phyloP scores from a whole-genome alignment of 2,329 filamentous ascomycete species.

The Penicillium sp. region DNA sequence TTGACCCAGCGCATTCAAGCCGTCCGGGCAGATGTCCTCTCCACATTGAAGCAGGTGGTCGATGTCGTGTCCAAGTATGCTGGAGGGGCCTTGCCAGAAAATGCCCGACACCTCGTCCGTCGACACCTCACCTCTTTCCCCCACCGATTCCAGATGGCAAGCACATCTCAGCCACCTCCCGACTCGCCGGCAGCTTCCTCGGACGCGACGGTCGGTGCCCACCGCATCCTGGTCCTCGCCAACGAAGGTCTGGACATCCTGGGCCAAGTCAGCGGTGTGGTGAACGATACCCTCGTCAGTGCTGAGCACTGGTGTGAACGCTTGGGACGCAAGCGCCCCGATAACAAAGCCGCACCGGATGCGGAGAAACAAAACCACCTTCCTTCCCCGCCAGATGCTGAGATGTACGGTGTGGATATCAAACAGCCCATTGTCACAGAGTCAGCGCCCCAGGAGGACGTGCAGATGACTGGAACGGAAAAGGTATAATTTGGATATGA shows the following conservation, averaged over 20 bases:
- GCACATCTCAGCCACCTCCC: slow-evolving; percentile 49
- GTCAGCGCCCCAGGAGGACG: slow-evolving; percentile 31
- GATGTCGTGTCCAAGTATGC: slow-evolving; percentile 86
- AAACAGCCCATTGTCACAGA: slow-evolving; percentile 32
- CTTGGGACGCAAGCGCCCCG: slow-evolving; percentile 60
- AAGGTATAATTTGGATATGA: slow-evolving; percentile 27
- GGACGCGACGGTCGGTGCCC: slow-evolving; percentile 62
- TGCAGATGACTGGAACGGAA: slow-evolving; percentile 43
- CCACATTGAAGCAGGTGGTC: slow-evolving; percentile 78
- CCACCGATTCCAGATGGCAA: slow-evolving; percentile 77
- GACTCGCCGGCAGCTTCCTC: slow-evolving; percentile 40
- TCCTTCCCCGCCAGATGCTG: slow-evolving; percentile 16
- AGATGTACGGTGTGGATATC: slow-evolving; percentile 33
- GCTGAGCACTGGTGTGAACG: slow-evolving; percentile 90
- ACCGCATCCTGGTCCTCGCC: slow-evolving; percentile 80
- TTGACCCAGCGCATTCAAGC: slow-evolving; percentile 63
- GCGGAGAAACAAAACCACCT: slow-evolving; percentile 27
- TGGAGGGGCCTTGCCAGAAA: slow-evolving; percentile 87
- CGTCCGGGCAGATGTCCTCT: slow-evolving; percentile 72
- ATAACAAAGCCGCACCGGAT: slow-evolving; percentile 30
- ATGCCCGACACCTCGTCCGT: slow-evolving; percentile 80
- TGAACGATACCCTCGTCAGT: slow-evolving; percentile 85
- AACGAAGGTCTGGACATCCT: slow-evolving; percentile 94
- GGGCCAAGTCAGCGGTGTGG: slow-evolving; percentile 81
- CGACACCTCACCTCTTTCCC: slow-evolving; percentile 83